Base-by-base conservation (phyloP, 768 basidiomycete genomes). In the Cystobasidium onofrii region DNA sequence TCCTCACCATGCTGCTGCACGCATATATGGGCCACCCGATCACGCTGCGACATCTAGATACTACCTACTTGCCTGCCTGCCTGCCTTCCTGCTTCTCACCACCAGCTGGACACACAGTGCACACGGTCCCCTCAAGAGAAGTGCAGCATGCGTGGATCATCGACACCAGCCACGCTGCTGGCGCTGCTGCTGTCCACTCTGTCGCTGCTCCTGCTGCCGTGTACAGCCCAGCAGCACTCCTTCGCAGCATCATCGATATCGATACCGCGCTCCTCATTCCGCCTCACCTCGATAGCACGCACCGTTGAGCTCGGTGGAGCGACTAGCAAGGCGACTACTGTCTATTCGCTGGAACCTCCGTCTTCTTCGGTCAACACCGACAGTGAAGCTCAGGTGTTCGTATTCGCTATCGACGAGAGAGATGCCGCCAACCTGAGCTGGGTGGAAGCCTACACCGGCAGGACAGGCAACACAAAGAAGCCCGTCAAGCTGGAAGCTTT, bases 391-490 rank as follows among this genome's bases (percentile, higher is more conserved):
- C 12, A 54, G 25, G 9, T n/a, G 17, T 71, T 71, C 41, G 43
- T 71, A 13, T 71, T 71, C 55, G 50, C 69, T 7, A 13, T 71
- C 23, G 44, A 71, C 20, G 69, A 20, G n/a, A 55, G 43, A 34
- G 69, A 34, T 12, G 55, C 41, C 9, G 74, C 69, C 23, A 52
- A 71, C 20, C 39, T 74, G 54, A 34, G 46, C 33, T 72, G 74
- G 70, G 18, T 74, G 13, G 70, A 74, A 29, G 74, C 74, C 12
- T 34, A 50, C 31, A 31, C 57, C 33, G 66, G 66, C 52, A 70
- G 55, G 54, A 70, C 44, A 12, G 27, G 36, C 64, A 64, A 62
- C 20, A 60, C n/a, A 4, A 57, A 52, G 74, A 70, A 55, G 44
- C 27, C 52, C 1, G 29, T 74, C 3, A 50, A 36, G 7, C 31